These are phyloP conservation scores for Coemansia sp. DNA, from an alignment of 192 early-diverging fungal species.

Conservation along the genomic window DNA sequence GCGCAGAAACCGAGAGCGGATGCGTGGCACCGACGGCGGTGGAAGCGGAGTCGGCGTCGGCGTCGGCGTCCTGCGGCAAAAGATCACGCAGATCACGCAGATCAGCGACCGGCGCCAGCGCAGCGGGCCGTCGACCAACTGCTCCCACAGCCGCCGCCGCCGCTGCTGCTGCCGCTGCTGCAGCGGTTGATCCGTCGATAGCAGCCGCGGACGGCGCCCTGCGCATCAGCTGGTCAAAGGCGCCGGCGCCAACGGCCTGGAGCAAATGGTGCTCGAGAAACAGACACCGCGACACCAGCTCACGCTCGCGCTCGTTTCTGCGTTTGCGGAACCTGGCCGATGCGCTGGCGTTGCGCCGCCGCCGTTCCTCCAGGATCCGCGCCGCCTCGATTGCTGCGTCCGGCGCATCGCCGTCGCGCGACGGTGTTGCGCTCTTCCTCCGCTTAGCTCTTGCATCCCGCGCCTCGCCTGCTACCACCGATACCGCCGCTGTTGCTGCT, in stretches of 20 bases:
- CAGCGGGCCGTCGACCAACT: no score
- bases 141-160: no score
- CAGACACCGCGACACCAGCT: constrained; percentile 58
- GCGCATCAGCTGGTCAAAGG: constrained; percentile 38
- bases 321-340: constrained; percentile 67
- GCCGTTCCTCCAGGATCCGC: constrained; percentile 60
- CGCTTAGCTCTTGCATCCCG: background rate
- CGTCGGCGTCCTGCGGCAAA: background rate
- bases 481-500: background rate
- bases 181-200: background rate
- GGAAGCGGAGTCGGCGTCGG: constrained; percentile 12
- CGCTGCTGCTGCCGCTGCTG: background rate
- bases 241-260: constrained; percentile 17
- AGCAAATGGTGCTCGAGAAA: constrained; percentile 52
- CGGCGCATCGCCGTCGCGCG: constrained; percentile 6
- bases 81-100: constrained; percentile 8
- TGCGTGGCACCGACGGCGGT: background rate
- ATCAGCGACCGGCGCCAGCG: background rate
- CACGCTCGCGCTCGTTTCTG: constrained; percentile 64
- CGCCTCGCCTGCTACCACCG: background rate
- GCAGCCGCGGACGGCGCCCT: constrained; percentile 22
- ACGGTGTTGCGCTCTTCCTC: background rate
- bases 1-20: constrained; percentile 27
- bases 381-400: constrained; percentile 27
- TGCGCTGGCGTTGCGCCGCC: constrained; percentile 64